Base-by-base conservation (phyloP, 805 yeast species). In the Metschnikowia anglica region DNA sequence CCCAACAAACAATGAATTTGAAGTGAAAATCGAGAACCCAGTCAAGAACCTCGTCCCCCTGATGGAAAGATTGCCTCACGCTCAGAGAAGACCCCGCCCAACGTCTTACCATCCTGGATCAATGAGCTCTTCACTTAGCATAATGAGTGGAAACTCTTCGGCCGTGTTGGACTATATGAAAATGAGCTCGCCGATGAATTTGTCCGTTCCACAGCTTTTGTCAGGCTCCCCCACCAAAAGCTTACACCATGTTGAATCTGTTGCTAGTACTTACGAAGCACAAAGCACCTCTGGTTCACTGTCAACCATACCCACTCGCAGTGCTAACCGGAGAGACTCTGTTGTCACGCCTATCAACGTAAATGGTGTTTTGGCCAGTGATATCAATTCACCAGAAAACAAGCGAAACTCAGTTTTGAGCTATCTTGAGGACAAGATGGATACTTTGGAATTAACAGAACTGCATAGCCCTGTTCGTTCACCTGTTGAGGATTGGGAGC, bases 41-140 rank as follows among this genome's bases (percentile, higher is more conserved):
- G 40, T 41, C 39, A 21, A 37, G 35, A 34, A 33, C 31, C 36
- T 28, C n/a, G 45, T 47, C 18, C 40, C 57, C 2, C 37, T 53
- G 4, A 45, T 54, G 19, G 66, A 60, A 24, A 64, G 68, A 54
- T 62, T 73, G 39, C 76, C 77, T 7, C 76, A 73, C 21, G 56
- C 72, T 9, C 58, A 56, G 37, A 76, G 79, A 60, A 82, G 78
- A 56, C 90, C 88, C 44, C 76, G 95, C 60, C 95, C 95, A 31
- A 85, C 91, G 0, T 85, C 93, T 8, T 86, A 83, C 56, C 90
- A 86, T 58, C 95, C 95, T 13, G 74, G 83, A 2, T 69, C 79
- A 11, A 59, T 67, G 65, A 50, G 69, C 4, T 61, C 70, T 3
- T 47, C 66, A 18, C 47, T 59, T 28, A 43, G 49, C 27, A 23